Evolutionary conservation across 1,139 yeast genomes (phyloP), one percentile per base, ranked within the genome.

Genomic region (Suhomyces terraborum): DNA sequence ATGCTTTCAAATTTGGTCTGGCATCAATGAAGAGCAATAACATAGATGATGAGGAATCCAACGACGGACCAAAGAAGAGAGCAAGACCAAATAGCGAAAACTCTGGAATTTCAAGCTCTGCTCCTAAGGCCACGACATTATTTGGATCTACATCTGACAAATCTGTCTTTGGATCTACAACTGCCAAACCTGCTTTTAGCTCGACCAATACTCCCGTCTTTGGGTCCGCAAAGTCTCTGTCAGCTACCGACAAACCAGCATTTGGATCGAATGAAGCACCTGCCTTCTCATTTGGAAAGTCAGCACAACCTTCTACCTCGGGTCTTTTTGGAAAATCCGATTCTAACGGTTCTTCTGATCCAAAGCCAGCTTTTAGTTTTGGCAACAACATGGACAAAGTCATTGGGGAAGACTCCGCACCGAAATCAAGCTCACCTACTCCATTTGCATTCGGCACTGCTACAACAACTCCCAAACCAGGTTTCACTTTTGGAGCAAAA

Each of bases 261-360:
- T 32, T 32, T 22, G 35, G 35, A 8, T 13, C 36, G 21, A 24
- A 8, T 5, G 34, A 22, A 9, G 22, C 8, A 5, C 26, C 34
- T 4, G 34, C 37, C 6, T 50, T 53, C 36, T 36, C 53, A 2
- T 52, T 54, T 32, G 55, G 52, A 1, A 41, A 41, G n/a, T 23
- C 46, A n/a, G 36, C 46, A 20, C 32, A 36, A 12, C 32, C 49
- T 6, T 32, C 47, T 4, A 26, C 41, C 6, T 39, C 43, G 8
- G 32, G 25, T 10, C 30, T 42, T 17, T 43, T 45, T 17, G 45
- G 41, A 1, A 37, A 35, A 19, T 6, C 24, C 10, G 39, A 32
- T 10, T 8, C 30, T 14, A 25, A 20, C 5, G 21, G 30, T 6
- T 16, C 36, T 14, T 16, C 35, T 5, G 32, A 28, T 2, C 22